Base-by-base conservation (phyloP, 2,329 filamentous ascomycete species). In the Venturia asperata region DNA sequence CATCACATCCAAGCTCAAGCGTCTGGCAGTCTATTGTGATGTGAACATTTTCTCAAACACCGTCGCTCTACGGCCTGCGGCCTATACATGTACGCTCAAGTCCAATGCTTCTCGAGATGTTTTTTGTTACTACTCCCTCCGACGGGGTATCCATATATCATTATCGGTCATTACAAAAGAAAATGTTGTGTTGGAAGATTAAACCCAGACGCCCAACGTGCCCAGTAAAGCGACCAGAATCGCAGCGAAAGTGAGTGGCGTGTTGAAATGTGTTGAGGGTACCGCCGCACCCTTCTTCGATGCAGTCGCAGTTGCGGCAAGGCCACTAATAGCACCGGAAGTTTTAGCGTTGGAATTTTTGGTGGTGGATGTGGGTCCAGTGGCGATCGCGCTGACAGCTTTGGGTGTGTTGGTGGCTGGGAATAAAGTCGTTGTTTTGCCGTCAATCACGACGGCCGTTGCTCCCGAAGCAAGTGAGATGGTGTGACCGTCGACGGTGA, bases 371-470 rank as follows among this genome's bases (percentile, higher is more conserved):
- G 45, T 21, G 21, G 30, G 24, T 41, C 43, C 27, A 11, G 63
- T 64, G 24, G 63, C 47, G 19, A 64, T 52, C 24, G 63, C 63
- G 41, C 63, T 64, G 63, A 58, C 63, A 11, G 47, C 47, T 19
- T 41, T 19, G 2, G 63, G 63, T 19, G 52, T 56, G 6, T 56
- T 58, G n/a, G 63, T 58, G n/a, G 63, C 63, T 17, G 63, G 63
- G 52, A 64, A 64, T 5, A 64, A 37, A 3, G 43, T 64, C 17
- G 63, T 64, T n/a, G 62, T 49, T 34, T 64, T 64, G 43, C 66
- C 66, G 17, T 64, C 47, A 10, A 67, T 39, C 13, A 62, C 56
- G 34, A 67, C 41, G 19, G 43, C 62, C 13, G 66, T 67, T 6
- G 66, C 66, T 0, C n/a, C 55, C 24, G 61, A 19, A 11, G 62